Percentiles rank a stretch among this genome's conserved stretches.
Evolutionary conservation across 1,284 basidiomycete genomes (phyloP).

Genomic region (Puccinia novopanici): DNA sequence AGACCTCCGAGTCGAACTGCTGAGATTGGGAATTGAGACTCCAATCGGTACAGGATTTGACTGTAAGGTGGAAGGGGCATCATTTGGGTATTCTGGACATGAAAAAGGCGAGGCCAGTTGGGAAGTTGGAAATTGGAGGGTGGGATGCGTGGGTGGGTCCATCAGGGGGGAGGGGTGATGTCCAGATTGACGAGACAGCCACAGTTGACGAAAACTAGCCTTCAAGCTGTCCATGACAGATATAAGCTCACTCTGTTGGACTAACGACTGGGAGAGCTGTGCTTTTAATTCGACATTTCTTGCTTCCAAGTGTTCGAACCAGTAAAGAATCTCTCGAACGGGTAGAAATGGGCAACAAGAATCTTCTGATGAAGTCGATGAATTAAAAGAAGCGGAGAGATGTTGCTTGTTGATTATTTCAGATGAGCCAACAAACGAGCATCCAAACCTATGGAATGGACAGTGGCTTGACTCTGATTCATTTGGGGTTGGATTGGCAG

Average conservation of each 20-base stretch:
- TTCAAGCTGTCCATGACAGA: slow-evolving; percentile 23
- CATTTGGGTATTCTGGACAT: slow-evolving; percentile 1
- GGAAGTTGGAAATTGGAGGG: neutral
- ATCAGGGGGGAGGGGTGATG: neutral
- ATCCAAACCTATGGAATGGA: slow-evolving; percentile 41
- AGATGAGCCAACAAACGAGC: slow-evolving; percentile 21
- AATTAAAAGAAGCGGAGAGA: neutral
- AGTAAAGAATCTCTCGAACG: slow-evolving; percentile 36
- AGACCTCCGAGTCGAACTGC: slow-evolving; percentile 11
- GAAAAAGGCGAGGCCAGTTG: neutral
- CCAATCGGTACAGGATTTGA: neutral
- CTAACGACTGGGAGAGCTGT: slow-evolving; percentile 11
- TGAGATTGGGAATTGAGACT: neutral
- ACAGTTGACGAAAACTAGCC: slow-evolving; percentile 42
- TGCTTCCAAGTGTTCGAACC: slow-evolving; percentile 32
- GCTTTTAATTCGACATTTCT: slow-evolving; percentile 31
- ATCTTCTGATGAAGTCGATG: neutral
- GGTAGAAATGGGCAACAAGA: slow-evolving; percentile 24
- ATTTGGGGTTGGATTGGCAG: neutral
- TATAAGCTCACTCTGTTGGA: slow-evolving; percentile 16
- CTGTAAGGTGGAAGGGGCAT: neutral
- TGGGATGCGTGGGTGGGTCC: neutral
- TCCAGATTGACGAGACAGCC: slow-evolving; percentile 20
- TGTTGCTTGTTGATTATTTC: slow-evolving; percentile 15
- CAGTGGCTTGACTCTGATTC: slow-evolving; percentile 8